Evolutionary conservation across 139 green algal species (phyloP), one percentile per base, ranked within the genome.

Genomic region (Chlamydomonas applanata): DNA sequence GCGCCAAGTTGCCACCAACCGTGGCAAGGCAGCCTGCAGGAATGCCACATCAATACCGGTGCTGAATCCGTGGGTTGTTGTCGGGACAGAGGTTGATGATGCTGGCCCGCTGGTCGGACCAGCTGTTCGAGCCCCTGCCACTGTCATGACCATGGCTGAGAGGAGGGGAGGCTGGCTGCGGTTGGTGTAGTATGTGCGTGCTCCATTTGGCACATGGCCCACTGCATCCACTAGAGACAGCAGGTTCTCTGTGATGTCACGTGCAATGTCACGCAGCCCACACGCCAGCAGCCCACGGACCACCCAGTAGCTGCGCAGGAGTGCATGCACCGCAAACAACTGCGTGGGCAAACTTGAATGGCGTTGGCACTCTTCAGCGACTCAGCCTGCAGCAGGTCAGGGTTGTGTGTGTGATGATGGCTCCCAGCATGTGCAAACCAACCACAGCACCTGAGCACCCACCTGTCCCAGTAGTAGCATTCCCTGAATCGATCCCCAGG

Each of bases 151-250:
- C 88, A 90, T 93, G 35, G 74, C 66, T 69, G 82, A 93, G 54
- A 98, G 82, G 60, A 98, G 80, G 0, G 94, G 94, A 2, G 93
- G 94, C 81, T 98, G 94, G 69, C 89, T 95, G 49, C 94, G 86
- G 77, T 98, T 98, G 20, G 95, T 71, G 86, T 98, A 99, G 85
- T 99, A 99, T 4, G 74, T 62, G 19, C 91, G 78, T 0, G 80
- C 77, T 17, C 96, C 96, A 72, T 98, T 99, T 30, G 96, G 96
- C 19, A 98, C 85, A 69, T 90, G 87, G n/a, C 93, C 95, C 65
- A 88, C 84, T 1, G 2, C 22, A 25, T 90, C 72, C 34, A 93
- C 79, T 35, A 94, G 62, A 25, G 64, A 57, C 27, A 97, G 63
- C 52, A 99, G 79, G 76, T 97, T 98, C 19, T 45, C 11, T 2